phyloP scores from a whole-genome alignment of 768 basidiomycete genomes.

The Tubosaeta sp. region DNA sequence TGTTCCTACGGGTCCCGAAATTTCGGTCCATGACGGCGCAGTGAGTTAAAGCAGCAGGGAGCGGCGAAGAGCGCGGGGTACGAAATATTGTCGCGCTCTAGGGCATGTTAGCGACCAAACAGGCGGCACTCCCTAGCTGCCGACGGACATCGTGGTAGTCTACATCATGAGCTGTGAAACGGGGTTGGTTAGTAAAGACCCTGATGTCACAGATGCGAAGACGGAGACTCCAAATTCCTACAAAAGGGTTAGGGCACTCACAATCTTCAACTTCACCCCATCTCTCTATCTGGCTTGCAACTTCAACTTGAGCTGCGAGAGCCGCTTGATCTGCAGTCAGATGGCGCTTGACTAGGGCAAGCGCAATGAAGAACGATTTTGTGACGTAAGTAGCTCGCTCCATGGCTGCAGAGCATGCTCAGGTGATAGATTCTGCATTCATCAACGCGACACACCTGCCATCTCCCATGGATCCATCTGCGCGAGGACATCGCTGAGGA shows the following conservation, averaged over 20 bases:
- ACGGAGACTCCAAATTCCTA: slow-evolving; percentile 5
- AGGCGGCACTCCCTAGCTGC: slow-evolving; percentile 77
- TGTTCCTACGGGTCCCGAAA: slow-evolving; percentile 10
- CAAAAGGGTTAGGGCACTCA: slow-evolving; percentile 41
- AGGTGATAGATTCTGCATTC: neutral
- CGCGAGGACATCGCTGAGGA: slow-evolving; percentile 53
- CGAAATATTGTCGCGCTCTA: slow-evolving; percentile 16
- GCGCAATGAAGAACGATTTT: slow-evolving; percentile 85
- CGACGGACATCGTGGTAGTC: slow-evolving; percentile 92
- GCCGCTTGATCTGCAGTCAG: slow-evolving; percentile 83
- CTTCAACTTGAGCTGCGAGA: slow-evolving; percentile 84
- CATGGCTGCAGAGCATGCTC: slow-evolving; percentile 54
- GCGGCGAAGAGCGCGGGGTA: neutral
- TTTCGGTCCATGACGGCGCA: slow-evolving; percentile 10
- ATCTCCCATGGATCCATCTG: slow-evolving; percentile 80
- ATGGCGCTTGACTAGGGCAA: slow-evolving; percentile 76
- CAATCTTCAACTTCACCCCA: slow-evolving; percentile 99
- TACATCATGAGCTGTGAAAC: slow-evolving; percentile 84
- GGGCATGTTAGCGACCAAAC: slow-evolving; percentile 42
- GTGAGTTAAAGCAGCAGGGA: slow-evolving; percentile 7
- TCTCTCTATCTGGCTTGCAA: slow-evolving; percentile 88
- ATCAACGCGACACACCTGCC: slow-evolving; percentile 58
- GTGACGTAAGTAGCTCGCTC: slow-evolving; percentile 86
- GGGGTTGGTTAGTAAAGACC: slow-evolving; percentile 12
- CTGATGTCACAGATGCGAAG: neutral